Evolutionary conservation across 441 rosid species (phyloP).

Genomic region (Aquilaria agallochum): DNA sequence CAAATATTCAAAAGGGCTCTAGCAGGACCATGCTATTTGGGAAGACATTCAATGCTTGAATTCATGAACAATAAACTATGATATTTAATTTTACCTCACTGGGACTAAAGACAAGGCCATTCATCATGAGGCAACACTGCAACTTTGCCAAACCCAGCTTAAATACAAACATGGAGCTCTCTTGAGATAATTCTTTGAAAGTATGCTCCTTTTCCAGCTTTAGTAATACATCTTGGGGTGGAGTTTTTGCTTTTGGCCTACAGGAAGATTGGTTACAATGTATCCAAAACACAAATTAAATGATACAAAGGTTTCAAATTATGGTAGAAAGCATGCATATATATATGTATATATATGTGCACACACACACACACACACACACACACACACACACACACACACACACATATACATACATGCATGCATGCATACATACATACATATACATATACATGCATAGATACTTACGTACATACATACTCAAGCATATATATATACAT

Average conservation of each 20-base stretch:
- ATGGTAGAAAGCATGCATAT: constrained; percentile 2
- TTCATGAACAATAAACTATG: constrained; percentile 13
- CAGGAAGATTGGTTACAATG: constrained; percentile 4
- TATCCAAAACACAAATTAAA: no score
- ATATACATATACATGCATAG: no score
- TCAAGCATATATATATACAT: no score
- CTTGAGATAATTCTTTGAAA: constrained; percentile 55
- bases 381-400: no score
- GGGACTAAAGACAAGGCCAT: constrained; percentile 91
- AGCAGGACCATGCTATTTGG: constrained; percentile 6
- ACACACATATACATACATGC: no score
- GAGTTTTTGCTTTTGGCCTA: constrained; percentile 81
- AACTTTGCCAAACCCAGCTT: constrained; percentile 85
- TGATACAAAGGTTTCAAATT: background rate
- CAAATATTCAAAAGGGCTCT: constrained; percentile 8
- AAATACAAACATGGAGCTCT: constrained; percentile 82
- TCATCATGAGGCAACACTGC: constrained; percentile 84
- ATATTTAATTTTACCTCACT: constrained; percentile 55
- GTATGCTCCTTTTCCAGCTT: constrained; percentile 80
- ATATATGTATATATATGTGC: no score
- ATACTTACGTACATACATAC: no score
- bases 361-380: no score
- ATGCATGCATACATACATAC: no score
- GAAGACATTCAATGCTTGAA: constrained; percentile 6
- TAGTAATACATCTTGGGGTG: constrained; percentile 82